Evolutionary conservation across 2,329 filamentous ascomycete species (phyloP), one percentile per base, ranked within the genome.

Genomic region (Parascedosporium putredinis): DNA sequence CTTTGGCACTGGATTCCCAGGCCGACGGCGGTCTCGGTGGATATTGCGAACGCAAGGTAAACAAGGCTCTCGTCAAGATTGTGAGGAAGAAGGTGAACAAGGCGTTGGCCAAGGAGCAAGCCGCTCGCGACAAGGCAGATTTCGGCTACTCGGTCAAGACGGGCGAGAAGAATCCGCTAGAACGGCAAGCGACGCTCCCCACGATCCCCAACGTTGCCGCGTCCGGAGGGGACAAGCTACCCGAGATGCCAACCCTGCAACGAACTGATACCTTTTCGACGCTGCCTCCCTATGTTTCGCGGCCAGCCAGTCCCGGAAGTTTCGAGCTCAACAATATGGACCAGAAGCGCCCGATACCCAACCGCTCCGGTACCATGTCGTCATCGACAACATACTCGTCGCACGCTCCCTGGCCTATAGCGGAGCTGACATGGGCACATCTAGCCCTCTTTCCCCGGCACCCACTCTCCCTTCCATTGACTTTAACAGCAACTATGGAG

Each of bases 11-110:
- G 91, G 67, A 91, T 98, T 53, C 89, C 90, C 77, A 78, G 31
- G 73, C 80, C 9, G 89, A 96, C 60, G 88, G 88, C 5, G 83
- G 86, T 6, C 74, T 98, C 25, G 80, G 81, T 4, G 82, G 83
- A 23, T 98, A 95, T 68, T 97, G 93, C 63, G 84, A 87, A 54
- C 84, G 89, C 43, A 97, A 97, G 70, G 84, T 95, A 63, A 94
- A 95, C 67, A 83, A 80, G 59, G 76, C 89, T 56, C 74, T 98
- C 56, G 85, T 85, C 60, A 81, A 81, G 57, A 93, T 97, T 56
- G 90, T 97, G 3, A 81, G 82, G 50, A 78, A 74, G 59, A 96
- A 93, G 68, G 86, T 95, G 59, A 88, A 93, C 67, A 90, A 88
- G 64, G 91, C 89, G 0, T 69, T 97, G 23, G 85, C 83, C 47